phyloP scores from a whole-genome alignment of 164 flowering plant species.

The Chloranthus sessilifolius region DNA sequence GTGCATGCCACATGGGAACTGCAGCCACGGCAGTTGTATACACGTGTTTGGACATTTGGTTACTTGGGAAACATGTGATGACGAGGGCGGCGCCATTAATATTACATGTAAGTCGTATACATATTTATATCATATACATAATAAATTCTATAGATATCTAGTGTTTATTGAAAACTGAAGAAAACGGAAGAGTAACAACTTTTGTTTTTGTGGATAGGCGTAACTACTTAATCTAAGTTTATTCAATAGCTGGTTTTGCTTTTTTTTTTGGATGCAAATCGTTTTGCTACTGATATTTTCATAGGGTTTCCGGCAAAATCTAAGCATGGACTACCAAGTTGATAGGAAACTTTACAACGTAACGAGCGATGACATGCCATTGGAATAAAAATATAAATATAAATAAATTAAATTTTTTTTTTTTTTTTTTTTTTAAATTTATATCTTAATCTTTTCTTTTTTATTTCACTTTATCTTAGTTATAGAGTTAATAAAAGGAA shows the following conservation, averaged over 20 bases:
- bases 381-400: not conserved
- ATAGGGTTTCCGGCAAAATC: not conserved
- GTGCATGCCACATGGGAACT: not conserved
- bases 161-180: not conserved
- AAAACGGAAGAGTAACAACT: not conserved
- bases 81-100: not conserved
- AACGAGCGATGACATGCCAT: not conserved
- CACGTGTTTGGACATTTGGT: not conserved
- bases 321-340: not conserved
- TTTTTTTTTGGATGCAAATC: not conserved
- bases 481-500: too few species aligned
- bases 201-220: not conserved
- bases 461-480: too few species aligned
- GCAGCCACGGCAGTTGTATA: not conserved
- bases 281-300: not conserved
- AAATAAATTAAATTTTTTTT: too few species aligned
- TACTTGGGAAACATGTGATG: slow-evolving; percentile 1
- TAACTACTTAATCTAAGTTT: not conserved
- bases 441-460: too few species aligned
- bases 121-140: not conserved
- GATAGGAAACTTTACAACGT: slow-evolving; percentile 3
- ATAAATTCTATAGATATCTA: not conserved
- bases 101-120: not conserved
- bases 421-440: too few species aligned
- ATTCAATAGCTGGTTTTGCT: not conserved